Base-by-base conservation (phyloP, 1,284 basidiomycete species). In the Polyporus tsugae region DNA sequence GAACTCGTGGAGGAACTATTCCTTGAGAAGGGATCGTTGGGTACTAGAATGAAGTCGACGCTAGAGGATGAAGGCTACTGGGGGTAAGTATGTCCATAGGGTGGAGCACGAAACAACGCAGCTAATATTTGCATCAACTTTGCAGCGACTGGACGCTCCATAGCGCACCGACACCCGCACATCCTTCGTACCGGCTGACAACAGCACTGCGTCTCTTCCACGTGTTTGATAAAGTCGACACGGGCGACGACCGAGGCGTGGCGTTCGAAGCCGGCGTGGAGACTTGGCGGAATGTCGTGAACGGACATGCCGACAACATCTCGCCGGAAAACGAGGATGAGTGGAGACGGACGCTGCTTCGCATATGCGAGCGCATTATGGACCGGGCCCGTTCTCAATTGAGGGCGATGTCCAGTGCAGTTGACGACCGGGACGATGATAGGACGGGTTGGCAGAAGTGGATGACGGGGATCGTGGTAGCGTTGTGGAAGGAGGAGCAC, bases 61-160 rank as follows among this genome's bases (percentile, higher is more conserved):
- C 82, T 96, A 39, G 77, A 85, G 55, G 79, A 80, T 13, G 84
- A 90, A 71, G 88, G 88, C 6, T 96, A 95, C 75, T 95, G 92
- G 91, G 88, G 89, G 95, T 95, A 79, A 72, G 82, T 76, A 10
- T 13, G 3, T 19, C 13, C 5, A 29, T 29, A 4, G n/a, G 0
- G 38, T 57, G 38, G 52, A 33, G n/a, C 36, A 25, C 11, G 62
- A 22, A 29, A 53, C 38, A 19, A 29, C 19, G 25, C 35, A 6
- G 38, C 55, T 67, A 19, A 61, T 29, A 33, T 44, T 41, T 38
- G 33, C 72, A 64, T 42, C 22, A 19, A 22, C 42, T n/a, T 36
- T 52, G 36, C 65, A 95, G 95, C 38, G 87, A 94, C 64, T 95
- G 93, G 90, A 91, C 88, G 1, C 76, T 96, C 36, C 89, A 94